These are phyloP conservation scores for Umbelopsis isabellina DNA, from an alignment of 192 early-diverging fungal species.

Conservation along the genomic window DNA sequence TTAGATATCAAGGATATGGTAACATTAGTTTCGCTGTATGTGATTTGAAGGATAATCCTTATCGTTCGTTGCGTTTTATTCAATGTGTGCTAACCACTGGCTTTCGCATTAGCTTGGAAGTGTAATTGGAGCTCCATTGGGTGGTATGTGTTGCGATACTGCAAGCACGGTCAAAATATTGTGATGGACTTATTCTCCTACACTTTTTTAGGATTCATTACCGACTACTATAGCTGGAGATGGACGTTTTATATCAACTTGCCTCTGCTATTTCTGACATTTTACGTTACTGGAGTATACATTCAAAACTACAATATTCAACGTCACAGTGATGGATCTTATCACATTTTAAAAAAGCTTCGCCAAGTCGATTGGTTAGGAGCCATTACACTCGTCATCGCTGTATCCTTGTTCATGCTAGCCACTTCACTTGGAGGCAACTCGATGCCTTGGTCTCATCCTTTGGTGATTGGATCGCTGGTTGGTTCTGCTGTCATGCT, in stretches of 20 bases:
- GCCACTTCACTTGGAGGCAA: constrained; percentile 62
- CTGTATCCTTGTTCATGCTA: constrained; percentile 50
- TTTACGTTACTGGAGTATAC: constrained; percentile 43
- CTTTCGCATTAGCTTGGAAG: neutral
- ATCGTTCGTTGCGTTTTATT: neutral
- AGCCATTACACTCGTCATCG: constrained; percentile 40
- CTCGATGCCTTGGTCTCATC: constrained; percentile 50
- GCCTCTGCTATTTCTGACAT: constrained; percentile 60
- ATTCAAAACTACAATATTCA: constrained; percentile 49
- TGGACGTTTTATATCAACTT: constrained; percentile 84
- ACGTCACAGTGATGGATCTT: constrained; percentile 28
- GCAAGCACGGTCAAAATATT: neutral
- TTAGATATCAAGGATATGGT: constrained; percentile 34
- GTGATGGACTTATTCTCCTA: neutral
- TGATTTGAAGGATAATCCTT: too few relatives aligned
- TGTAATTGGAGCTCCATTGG: constrained; percentile 24
- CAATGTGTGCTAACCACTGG: neutral
- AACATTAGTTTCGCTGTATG: constrained; percentile 34
- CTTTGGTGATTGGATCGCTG: constrained; percentile 48
- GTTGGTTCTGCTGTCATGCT: constrained; percentile 37
- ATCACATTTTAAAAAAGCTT: constrained; percentile 44
- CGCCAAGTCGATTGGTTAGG: constrained; percentile 58
- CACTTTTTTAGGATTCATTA: constrained; percentile 73
- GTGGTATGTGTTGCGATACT: neutral
- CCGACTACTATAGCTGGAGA: constrained; percentile 57